A percentile compares a stretch with the other conserved stretches of the same genome.
Conservation (phyloP, 345 rosid genomes). For the Eucalyptus camaldulensis region DNA sequence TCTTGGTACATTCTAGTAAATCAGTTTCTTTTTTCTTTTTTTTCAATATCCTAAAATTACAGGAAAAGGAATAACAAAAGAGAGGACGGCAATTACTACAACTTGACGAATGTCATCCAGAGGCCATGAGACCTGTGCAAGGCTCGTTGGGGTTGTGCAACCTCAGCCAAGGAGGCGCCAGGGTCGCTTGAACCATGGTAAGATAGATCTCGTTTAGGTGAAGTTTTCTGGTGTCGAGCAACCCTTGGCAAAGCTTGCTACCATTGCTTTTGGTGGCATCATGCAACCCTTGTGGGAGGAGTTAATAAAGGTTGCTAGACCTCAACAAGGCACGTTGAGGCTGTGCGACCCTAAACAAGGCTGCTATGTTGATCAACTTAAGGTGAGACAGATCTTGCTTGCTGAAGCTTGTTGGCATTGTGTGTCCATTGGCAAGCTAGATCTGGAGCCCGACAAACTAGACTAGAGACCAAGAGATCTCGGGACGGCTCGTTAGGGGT, state of each 20-base stretch:
- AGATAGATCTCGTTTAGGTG: background rate
- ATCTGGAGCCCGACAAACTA: background rate
- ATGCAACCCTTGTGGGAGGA: background rate
- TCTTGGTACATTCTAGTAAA: background rate
- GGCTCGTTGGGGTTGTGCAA: background rate
- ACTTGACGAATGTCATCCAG: background rate
- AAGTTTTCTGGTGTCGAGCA: background rate
- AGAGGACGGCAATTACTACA: background rate
- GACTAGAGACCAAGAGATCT: background rate
- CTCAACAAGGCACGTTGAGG: background rate
- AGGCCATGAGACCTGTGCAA: background rate
- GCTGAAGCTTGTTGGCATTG: background rate
- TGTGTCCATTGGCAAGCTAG: background rate
- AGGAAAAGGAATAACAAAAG: background rate
- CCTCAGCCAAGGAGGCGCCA: fast-evolving
- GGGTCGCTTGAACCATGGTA: background rate
- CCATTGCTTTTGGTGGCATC: background rate
- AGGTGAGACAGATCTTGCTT: background rate
- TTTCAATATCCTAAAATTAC: background rate
- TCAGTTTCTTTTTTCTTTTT: background rate
- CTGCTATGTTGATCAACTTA: background rate
- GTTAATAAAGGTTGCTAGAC: background rate
- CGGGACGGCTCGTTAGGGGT: background rate
- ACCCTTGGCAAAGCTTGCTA: background rate
- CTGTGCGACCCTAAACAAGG: background rate